Evolutionary conservation across 2,329 filamentous ascomycete species (phyloP).

Genomic region (Ascochyta rabiei): DNA sequence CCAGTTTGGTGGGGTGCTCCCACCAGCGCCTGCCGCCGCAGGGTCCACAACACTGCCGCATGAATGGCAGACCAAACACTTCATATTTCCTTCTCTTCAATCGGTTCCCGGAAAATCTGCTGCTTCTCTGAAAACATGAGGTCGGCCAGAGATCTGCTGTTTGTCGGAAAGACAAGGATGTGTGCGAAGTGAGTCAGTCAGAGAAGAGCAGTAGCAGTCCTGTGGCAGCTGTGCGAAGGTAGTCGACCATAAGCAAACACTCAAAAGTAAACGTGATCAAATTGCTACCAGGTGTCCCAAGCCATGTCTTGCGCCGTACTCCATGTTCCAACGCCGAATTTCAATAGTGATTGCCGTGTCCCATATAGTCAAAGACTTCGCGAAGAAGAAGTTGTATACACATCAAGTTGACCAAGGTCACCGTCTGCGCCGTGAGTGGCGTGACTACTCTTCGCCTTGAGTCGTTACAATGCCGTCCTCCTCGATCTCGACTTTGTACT

Average conservation of each 20-base stretch:
- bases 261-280: background rate
- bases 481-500: slow-evolving; percentile 72
- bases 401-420: background rate
- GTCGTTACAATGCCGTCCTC: slow-evolving; percentile 72
- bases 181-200: background rate
- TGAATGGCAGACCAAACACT: background rate
- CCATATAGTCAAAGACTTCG: background rate
- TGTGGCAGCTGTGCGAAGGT: too few species aligned
- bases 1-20: slow-evolving; percentile 2
- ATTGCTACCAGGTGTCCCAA: slow-evolving; percentile 7
- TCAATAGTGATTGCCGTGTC: background rate
- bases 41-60: slow-evolving; percentile 6
- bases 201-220: background rate
- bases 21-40: slow-evolving; percentile 10
- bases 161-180: background rate
- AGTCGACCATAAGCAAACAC: background rate
- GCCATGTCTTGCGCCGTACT: background rate
- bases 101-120: background rate
- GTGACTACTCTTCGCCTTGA: slow-evolving; percentile 28
- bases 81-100: background rate
- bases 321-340: background rate
- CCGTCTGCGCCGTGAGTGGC: background rate
- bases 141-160: too few species aligned
- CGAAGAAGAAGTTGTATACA: background rate
- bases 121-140: too few species aligned